A percentile compares a stretch with the other conserved stretches of the same genome.
Conservation (phyloP, 257 asterid species). For the Ballota nigra region DNA sequence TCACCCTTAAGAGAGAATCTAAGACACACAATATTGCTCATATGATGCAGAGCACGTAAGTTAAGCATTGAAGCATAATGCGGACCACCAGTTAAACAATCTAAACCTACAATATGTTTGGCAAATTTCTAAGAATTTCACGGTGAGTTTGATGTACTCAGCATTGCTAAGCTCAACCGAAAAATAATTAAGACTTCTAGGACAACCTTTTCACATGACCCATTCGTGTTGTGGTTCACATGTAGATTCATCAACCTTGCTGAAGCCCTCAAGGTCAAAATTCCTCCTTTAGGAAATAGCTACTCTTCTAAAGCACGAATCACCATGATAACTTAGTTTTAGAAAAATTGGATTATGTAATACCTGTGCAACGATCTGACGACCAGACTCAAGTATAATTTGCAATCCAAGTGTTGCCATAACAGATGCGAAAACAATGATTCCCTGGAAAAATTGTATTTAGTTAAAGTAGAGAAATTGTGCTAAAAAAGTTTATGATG, state of each 20-base stretch:
- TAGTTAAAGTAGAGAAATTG: conserved; percentile 15
- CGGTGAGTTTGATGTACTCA: background rate
- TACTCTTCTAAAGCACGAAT: background rate
- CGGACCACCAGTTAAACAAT: background rate
- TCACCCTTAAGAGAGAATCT: too few relatives aligned
- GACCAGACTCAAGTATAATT: conserved; percentile 74
- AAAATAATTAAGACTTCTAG: background rate
- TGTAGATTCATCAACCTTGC: too few relatives aligned
- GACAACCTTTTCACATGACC: background rate
- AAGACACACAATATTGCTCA: too few relatives aligned
- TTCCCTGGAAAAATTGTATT: conserved; percentile 54
- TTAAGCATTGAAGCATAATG: background rate
- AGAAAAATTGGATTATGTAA: background rate
- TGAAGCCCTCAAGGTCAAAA: background rate
- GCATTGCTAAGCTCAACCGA: background rate
- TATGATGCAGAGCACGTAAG: too few relatives aligned
- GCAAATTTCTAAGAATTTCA: background rate
- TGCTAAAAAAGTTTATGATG: background rate
- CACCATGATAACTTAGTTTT: background rate
- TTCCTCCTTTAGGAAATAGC: background rate
- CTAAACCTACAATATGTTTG: background rate
- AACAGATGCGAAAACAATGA: conserved; percentile 85
- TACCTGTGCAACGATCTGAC: conserved; percentile 73
- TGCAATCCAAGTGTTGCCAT: conserved; percentile 96
- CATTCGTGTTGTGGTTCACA: background rate